Base-by-base conservation (phyloP, 2,329 filamentous ascomycete genomes). In the Penicillium sp. region DNA sequence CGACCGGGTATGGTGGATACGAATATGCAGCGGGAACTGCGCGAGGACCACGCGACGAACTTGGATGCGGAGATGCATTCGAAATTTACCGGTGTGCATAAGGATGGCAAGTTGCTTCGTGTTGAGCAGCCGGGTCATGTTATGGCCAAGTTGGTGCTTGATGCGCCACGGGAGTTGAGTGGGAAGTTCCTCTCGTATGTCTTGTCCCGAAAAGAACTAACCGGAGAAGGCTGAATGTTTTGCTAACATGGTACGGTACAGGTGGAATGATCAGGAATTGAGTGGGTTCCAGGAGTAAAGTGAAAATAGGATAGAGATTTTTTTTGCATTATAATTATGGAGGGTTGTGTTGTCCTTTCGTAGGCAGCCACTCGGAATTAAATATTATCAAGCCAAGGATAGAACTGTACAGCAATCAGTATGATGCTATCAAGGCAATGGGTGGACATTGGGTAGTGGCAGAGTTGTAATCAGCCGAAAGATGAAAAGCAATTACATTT, bases 91-190 rank as follows among this genome's bases (percentile, higher is more conserved):
- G 79, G 83, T 1, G 81, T 89, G 14, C 88, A 92, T 69, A 82
- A 86, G 60, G 81, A 83, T 5, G 92, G 92, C 13, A 83, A 83
- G 46, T 75, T 97, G 46, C 78, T 97, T 59, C 86, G 83, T 73
- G 91, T 92, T 0, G 91, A 96, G 65, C 88, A 92, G 74, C 90
- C 93, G 0, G 93, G 91, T 0, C 79, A 87, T 72, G 91, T 97
- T 11, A 93, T 97, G 74, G 92, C 92, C 3, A 88, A 84, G 65
- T 78, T 97, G 58, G 87, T 87, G 0, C 71, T 90, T 14, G 78
- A 82, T 43, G 89, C 86, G 5, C 79, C 83, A 3, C 83, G 77
- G 51, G 83, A 86, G 16, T 74, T 97, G 61, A 92, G 83, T 67
- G 94, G 94, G 24, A 86, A 86, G 66, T 92, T 90, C 68, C 75